These are phyloP conservation scores for Aspergillus jensenii DNA, from an alignment of 2,329 filamentous ascomycete genomes.

Conservation along the genomic window DNA sequence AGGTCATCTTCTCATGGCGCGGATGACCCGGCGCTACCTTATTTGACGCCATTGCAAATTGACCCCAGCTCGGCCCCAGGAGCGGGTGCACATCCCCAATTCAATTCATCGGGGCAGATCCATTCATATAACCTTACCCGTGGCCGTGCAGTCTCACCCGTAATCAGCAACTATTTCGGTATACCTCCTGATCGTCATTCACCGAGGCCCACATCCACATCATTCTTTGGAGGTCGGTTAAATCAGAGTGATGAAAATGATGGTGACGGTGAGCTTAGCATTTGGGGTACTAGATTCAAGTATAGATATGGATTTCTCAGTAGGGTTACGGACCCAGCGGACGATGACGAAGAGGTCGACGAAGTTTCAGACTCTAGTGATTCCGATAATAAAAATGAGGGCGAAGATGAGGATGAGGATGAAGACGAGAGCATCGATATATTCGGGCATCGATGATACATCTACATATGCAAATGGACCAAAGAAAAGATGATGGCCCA, in stretches of 20 bases:
- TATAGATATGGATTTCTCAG: conserved; percentile 38
- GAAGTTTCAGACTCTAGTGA: conserved; percentile 27
- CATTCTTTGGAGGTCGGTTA: conserved; percentile 26
- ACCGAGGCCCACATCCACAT: conserved; percentile 29
- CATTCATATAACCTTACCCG: conserved; percentile 38
- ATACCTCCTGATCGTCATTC: conserved; percentile 35
- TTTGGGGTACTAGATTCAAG: conserved; percentile 55
- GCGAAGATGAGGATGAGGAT: conserved; percentile 54
- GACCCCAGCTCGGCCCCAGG: conserved; percentile 26
- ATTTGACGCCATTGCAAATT: conserved; percentile 29
- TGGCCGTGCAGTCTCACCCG: conserved; percentile 42
- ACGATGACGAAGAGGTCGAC: conserved; percentile 23
- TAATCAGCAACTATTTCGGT: conserved; percentile 48
- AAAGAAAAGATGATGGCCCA: background rate
- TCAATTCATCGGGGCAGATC: conserved; percentile 24
- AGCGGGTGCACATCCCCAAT: conserved; percentile 17
- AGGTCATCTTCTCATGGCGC: conserved; percentile 30
- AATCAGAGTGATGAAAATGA: conserved; percentile 38
- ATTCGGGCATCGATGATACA: conserved; percentile 51
- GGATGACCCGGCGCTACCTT: conserved; percentile 22
- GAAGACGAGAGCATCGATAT: conserved; percentile 52
- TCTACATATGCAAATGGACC: background rate
- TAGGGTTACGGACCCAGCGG: conserved; percentile 24
- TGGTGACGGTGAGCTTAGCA: conserved; percentile 58
- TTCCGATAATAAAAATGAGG: conserved; percentile 40